Conservation (phyloP, 2,329 filamentous ascomycete species). For the Arachnopeziza araneosa region DNA sequence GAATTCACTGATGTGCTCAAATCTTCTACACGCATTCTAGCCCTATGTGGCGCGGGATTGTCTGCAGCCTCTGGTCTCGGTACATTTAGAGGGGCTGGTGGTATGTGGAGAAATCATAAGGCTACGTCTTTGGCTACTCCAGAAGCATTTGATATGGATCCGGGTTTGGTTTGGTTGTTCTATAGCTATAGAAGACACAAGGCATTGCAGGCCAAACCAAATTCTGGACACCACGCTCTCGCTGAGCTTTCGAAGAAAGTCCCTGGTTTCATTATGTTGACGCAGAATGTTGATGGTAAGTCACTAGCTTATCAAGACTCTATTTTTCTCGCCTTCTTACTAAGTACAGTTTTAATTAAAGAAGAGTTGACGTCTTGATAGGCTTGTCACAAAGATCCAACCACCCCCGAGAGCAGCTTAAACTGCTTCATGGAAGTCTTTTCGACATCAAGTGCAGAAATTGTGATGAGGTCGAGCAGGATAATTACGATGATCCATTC, state of each 20-base stretch:
- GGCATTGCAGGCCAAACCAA: constrained; percentile 69
- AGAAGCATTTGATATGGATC: constrained; percentile 67
- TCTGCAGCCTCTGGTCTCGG: constrained; percentile 57
- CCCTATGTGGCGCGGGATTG: constrained; percentile 48
- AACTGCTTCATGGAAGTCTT: constrained; percentile 74
- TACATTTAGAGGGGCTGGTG: constrained; percentile 81
- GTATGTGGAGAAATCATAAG: constrained; percentile 78
- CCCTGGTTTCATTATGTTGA: constrained; percentile 65
- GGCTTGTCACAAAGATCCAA: constrained; percentile 60
- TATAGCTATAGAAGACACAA: constrained; percentile 80
- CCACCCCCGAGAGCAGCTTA: constrained; percentile 64
- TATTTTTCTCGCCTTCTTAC: neutral
- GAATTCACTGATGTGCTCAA: constrained; percentile 19
- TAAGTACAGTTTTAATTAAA: neutral
- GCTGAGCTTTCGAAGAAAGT: constrained; percentile 65
- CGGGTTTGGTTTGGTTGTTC: constrained; percentile 85
- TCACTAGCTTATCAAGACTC: neutral
- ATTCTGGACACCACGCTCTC: constrained; percentile 72
- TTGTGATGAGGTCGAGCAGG: constrained; percentile 60
- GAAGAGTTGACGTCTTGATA: constrained; percentile 2
- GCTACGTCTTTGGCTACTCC: constrained; percentile 69
- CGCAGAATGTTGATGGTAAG: constrained; percentile 78
- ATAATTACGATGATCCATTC: constrained; percentile 74
- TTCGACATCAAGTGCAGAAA: constrained; percentile 76
- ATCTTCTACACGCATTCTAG: constrained; percentile 19